Base-by-base conservation (phyloP, 192 early-diverging fungal species). In the Borealophlyctis nickersoniae region DNA sequence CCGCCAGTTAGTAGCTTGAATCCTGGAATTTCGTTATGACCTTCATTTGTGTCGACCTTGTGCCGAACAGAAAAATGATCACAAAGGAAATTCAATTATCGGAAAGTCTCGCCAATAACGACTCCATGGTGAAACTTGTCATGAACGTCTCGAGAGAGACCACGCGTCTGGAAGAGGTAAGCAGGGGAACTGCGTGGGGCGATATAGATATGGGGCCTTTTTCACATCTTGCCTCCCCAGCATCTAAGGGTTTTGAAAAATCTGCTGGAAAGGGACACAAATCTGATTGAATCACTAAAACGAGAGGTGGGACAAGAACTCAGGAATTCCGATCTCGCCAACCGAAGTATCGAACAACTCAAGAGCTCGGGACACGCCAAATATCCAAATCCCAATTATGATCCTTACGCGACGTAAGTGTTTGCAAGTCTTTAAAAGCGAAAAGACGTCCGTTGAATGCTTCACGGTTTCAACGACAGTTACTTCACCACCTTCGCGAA, bases 401-500 rank as follows among this genome's bases (percentile, higher is more conserved):
- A 73, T 62, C 26, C 68, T 24, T 60, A 70, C 31, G 39, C 33
- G 33, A n/a, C 53, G 30, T 65, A 34, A 28, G 63, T 61, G 16
- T 0, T 23, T 65, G 0, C 0, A 23, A 0, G 1, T 24, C 60
- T 4, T 35, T 16, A 4, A 34, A n/a, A 1, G 13, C 19, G 60
- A 23, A 54, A 65, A 29, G 0, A 1, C 2, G 26, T 27, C 7
- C 27, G 32, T n/a, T 26, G 0, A 65, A 33, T 31, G 19, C n/a
- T n/a, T n/a, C n/a, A n/a, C n/a, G n/a, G n/a, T 58, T 26, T 60
- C 9, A 19, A 9, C 19, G 24, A n/a, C 36, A 68, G 65, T n/a
- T 78, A 74, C 36, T 78, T 78, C 57, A 52, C 49, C 11, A 66
- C 68, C 16, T 35, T 73, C 35, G 73, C 77, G 27, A 51, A 74